Evolutionary conservation across 1,284 basidiomycete species (phyloP).

Genomic region (Ganoderma sinense): DNA sequence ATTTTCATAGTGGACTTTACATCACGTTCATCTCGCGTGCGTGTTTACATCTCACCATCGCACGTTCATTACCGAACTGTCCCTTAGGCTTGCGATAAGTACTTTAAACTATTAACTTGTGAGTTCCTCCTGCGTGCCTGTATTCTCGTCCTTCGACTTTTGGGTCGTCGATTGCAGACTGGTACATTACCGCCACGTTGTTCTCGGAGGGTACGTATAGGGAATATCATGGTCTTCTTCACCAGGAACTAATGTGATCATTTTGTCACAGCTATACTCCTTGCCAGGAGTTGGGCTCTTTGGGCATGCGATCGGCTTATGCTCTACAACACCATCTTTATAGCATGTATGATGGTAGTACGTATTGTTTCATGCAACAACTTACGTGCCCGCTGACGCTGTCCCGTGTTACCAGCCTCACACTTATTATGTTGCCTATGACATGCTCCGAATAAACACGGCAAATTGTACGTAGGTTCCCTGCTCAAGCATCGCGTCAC

Average conservation of each 20-base stretch:
- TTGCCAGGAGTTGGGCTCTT: constrained; percentile 1
- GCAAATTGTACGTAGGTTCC: not conserved
- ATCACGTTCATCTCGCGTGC: not conserved
- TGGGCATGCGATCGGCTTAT: constrained; percentile 4
- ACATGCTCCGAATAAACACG: not conserved
- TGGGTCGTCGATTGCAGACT: not conserved
- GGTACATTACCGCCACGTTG: not conserved
- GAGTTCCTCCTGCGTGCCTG: not conserved
- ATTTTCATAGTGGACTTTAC: constrained; percentile 1
- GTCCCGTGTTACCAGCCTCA: too few species aligned
- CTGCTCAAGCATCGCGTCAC: too few species aligned
- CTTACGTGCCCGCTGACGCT: not conserved
- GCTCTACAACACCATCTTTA: constrained; percentile 1
- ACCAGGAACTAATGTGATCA: too few species aligned
- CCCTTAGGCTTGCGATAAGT: not conserved
- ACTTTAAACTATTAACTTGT: not conserved
- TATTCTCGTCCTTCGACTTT: not conserved
- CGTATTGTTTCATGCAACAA: not conserved
- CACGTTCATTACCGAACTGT: not conserved
- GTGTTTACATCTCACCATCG: not conserved
- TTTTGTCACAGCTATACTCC: not conserved
- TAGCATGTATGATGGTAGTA: constrained; percentile 1
- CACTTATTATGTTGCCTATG: constrained; percentile 1
- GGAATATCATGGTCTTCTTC: too few species aligned
- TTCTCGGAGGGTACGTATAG: constrained; percentile 6